Base-by-base conservation (phyloP, 192 early-diverging fungal genomes). In the Diversispora eburnea region DNA sequence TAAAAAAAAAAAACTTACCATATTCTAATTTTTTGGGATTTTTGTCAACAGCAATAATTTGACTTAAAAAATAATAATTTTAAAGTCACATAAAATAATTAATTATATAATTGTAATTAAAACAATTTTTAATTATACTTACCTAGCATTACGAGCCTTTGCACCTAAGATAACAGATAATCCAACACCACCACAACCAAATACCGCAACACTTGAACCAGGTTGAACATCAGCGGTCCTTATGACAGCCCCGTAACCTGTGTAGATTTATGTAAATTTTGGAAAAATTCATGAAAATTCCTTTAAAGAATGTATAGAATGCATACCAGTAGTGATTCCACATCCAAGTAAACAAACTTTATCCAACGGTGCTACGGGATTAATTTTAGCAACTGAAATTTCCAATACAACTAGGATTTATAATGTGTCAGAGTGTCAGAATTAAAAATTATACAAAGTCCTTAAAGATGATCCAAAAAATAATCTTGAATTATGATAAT, bases 171-270 rank as follows among this genome's bases (percentile, higher is more conserved):
- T 85, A 58, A 92, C 95, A 52, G 90, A 88, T 70, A 99, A 81
- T 20, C 97, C 97, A 54, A 99, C 95, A 49, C 93, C 93, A 19
- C 97, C 97, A 70, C 96, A 84, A 60, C 97, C 97, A 86, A 99
- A 99, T 71, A 99, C 90, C 41, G 95, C 97, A 10, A 95, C 84
- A 0, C 83, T 79, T 17, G 88, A 83, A 49, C 91, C 92, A 54
- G 88, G 81, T 47, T 90, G 90, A 8, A 97, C 92, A 81, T 96
- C 94, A 60, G 94, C 97, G 7, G 97, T 96, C 76, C 92, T 92
- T 55, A 93, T 88, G 60, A 92, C 95, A 42, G 97, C 97, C 43
- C 97, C 97, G 81, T 93, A 99, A 57, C 80, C 66, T 67, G 22
- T 1, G 22, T n/a, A 4, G 3, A 20, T 54, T 17, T 4, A 54